phyloP scores from a whole-genome alignment of 192 early-diverging fungal species.

The Phlyctochytrium planicorne region DNA sequence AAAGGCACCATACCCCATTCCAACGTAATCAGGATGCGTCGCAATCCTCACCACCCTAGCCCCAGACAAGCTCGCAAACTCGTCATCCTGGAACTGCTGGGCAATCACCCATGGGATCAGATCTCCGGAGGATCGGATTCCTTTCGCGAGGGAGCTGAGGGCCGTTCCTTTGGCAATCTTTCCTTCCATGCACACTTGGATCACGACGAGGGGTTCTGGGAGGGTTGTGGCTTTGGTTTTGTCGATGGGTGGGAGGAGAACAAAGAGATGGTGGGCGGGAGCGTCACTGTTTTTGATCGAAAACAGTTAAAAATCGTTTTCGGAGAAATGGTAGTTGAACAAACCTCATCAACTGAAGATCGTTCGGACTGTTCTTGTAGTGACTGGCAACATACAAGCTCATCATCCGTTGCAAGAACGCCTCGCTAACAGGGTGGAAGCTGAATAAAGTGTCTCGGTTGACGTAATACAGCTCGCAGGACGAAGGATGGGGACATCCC shows the following conservation, averaged over 20 bases:
- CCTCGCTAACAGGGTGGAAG: constrained; percentile 94
- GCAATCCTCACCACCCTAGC: constrained; percentile 97
- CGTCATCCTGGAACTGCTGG: constrained; percentile 93
- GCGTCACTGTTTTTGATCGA: constrained; percentile 63
- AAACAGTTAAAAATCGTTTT: not conserved
- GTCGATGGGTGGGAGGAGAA: constrained; percentile 87
- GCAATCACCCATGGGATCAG: constrained; percentile 97
- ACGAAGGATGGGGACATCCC: constrained; percentile 89
- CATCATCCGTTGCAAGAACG: constrained; percentile 98
- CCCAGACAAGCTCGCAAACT: constrained; percentile 91
- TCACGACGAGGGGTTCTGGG: constrained; percentile 92
- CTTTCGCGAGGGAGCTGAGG: constrained; percentile 76
- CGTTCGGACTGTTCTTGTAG: constrained; percentile 99
- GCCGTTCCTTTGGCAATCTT: constrained; percentile 87
- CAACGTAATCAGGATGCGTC: constrained; percentile 93
- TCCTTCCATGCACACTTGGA: constrained; percentile 92
- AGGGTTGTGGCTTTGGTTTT: constrained; percentile 60
- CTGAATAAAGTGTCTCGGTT: constrained; percentile 98
- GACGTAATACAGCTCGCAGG: constrained; percentile 95
- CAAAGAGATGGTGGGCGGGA: constrained; percentile 96
- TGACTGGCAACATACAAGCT: constrained; percentile 95
- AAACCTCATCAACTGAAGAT: constrained; percentile 88
- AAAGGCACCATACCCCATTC: constrained; percentile 96
- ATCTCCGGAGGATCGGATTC: constrained; percentile 86
- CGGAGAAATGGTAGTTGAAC: not conserved